Base-by-base conservation (phyloP, 495 filamentous ascomycete genomes). In the Aspergillus coremiiformis region DNA sequence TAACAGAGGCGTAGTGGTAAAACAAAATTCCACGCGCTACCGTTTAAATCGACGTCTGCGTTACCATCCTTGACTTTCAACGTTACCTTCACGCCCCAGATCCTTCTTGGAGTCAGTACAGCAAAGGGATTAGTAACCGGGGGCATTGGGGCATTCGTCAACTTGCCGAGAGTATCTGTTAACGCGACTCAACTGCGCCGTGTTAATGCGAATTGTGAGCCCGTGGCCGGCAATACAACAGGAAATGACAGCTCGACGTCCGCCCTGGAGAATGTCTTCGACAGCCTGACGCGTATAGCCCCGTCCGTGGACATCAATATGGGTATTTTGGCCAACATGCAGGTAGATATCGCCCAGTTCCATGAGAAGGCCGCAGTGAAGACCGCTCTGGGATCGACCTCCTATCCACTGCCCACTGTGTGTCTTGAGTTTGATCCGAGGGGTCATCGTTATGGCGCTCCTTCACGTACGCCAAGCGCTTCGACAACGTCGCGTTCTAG, bases 41-140 rank as follows among this genome's bases (percentile, higher is more conserved):
- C 62, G 9, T 65, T 67, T 50, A 50, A 61, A 47, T 44, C 62
- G 17, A 20, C 47, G 10, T 37, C 54, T 41, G 44, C 56, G 37
- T 23, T 41, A 29, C 32, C 59, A 8, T 45, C 61, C 47, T 58
- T 67, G 42, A 57, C 54, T 8, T 19, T 61, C 9, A 44, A 39
- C 20, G 51, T 46, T 15, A 47, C 54, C 17, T 67, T 67, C 33
- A 52, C 27, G 12, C 57, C 64, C 7, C 51, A 60, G 46, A 52
- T 67, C 53, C 62, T 67, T 17, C 55, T 65, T 27, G 60, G 54
- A 42, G 53, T 65, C 47, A 39, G 44, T 29, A 51, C 64, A 17
- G 37, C 37, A 6, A 41, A 41, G 37, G 37, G 37, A 1, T 15
- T 24, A 14, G 57, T 30, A 43, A 49, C 51, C 12, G 49, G 52